Base-by-base conservation (phyloP, 2,329 filamentous ascomycete genomes). In the Microcyclospora pomicola region DNA sequence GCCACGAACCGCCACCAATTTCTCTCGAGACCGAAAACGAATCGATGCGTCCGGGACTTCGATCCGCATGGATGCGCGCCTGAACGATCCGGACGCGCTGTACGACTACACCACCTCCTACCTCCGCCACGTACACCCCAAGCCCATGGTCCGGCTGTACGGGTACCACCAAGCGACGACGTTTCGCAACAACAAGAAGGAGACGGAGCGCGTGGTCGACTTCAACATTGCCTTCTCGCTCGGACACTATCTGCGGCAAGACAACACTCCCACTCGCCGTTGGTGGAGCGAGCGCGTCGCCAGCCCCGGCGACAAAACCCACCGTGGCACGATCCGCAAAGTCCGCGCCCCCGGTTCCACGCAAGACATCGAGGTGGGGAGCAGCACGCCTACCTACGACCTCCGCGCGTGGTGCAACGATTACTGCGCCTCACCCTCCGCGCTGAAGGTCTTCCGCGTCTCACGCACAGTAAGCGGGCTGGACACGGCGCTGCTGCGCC, bases 391-490 rank as follows among this genome's bases (percentile, higher is more conserved):
- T 35, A 61, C 58, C 51, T 67, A 50, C 28, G 59, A 49, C 14
- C 55, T 76, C 9, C 55, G 55, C 15, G 70, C 77, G 41, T 86
- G 81, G 80, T 83, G 78, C 49, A 71, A 79, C 41, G 68, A 70
- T 30, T 87, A 75, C 59, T 77, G 73, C 49, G 69, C 69, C 2
- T 74, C 69, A 45, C 61, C 64, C 15, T 65, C 73, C 1, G 62
- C 63, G 7, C 63, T 83, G 27, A 79, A 78, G 51, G 55, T 59
- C 41, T 66, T 67, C 46, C 59, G 62, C 7, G 49, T 66, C 6
- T 47, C 49, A 10, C 58, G 62, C 15, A 45, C 45, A n/a, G 63
- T 84, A 35, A 56, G 64, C 0, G 79, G 80, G 15, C 72, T 82
- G 54, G 72, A 85, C 51, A 64, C 69, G 39, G 63, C 65, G 1